A percentile compares a stretch with the other conserved stretches of the same genome.
These are phyloP conservation scores for Volvariella surrecta DNA, from an alignment of 1,284 basidiomycete genomes.

Conservation along the genomic window DNA sequence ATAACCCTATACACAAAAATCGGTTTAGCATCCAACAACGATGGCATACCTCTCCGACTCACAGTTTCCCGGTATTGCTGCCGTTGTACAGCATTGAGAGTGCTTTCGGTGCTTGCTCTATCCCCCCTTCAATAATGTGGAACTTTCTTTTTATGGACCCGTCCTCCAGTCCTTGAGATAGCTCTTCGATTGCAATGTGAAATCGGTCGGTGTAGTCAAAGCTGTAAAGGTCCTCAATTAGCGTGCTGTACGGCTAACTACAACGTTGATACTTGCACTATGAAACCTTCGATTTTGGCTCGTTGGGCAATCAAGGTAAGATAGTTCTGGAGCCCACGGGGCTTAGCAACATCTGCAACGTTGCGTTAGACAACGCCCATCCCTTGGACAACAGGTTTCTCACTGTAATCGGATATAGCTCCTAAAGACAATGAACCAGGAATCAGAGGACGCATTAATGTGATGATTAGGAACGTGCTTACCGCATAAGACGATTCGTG, in stretches of 20 bases:
- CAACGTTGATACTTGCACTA: slow-evolving; percentile 44
- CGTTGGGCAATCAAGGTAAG: slow-evolving; percentile 66
- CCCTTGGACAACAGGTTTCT: slow-evolving; percentile 14
- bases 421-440: slow-evolving; percentile 30
- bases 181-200: slow-evolving; percentile 42
- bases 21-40: not conserved
- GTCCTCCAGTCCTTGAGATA: slow-evolving; percentile 46
- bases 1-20: slow-evolving; percentile 30
- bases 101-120: slow-evolving; percentile 63
- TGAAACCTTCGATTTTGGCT: slow-evolving; percentile 77
- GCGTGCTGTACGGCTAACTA: not conserved
- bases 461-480: slow-evolving; percentile 11
- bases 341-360: slow-evolving; percentile 38
- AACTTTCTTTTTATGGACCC: slow-evolving; percentile 81
- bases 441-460: slow-evolving; percentile 2
- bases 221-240: slow-evolving; percentile 22
- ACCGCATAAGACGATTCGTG: slow-evolving; percentile 63
- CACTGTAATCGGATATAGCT: slow-evolving; percentile 76
- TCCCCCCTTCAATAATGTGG: slow-evolving; percentile 63
- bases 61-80: slow-evolving; percentile 81
- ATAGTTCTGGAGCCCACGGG: slow-evolving; percentile 55
- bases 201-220: slow-evolving; percentile 59
- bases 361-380: not conserved
- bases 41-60: slow-evolving; percentile 24
- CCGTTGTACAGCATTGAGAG: slow-evolving; percentile 69